Evolutionary conservation across 768 basidiomycete species (phyloP), one percentile per base, ranked within the genome.

Genomic region (Auricularia sp.): DNA sequence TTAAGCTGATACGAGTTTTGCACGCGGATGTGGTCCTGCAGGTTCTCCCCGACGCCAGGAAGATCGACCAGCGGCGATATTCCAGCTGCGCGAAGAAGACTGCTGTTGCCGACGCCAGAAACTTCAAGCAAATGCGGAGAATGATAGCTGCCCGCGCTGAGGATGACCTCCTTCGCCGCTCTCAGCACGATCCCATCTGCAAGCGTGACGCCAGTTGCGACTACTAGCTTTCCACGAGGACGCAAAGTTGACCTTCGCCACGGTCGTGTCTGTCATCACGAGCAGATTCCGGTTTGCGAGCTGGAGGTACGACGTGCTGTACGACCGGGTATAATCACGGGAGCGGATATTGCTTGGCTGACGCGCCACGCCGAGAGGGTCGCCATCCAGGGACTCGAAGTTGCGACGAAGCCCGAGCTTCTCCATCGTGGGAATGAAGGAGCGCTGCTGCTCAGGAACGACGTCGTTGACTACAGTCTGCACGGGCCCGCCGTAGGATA

Each of bases 71-170:
- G 68, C 54, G 68, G 64, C 24, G 62, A 39, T 65, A 80, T 74
- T 24, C 69, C 69, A 42, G 73, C 65, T 13, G 35, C 65, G 18
- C 70, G 67, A 16, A 78, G 68, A 18, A 73, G 67, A 2, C 66
- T 69, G n/a, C 69, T 68, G 33, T 76, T 74, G 59, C 77, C 78
- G 66, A 79, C 70, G 34, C 78, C 78, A 21, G 74, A 75, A 10
- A 77, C 70, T 61, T 77, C 70, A 71, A 82, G 74, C 10, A 81
- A 68, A 58, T 80, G 77, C 7, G 81, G 75, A 1, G 79, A 69
- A 65, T 69, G 36, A 44, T 68, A 39, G 1, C 64, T 61, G 18
- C 70, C 70, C 2, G 69, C 70, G 39, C 67, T 63, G 18, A 70
- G 58, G 33, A 70, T 68, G 44, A 70, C 64, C 59, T 70, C 70